Base-by-base conservation (phyloP, 345 rosid species). In the Eutrema yunnanense region DNA sequence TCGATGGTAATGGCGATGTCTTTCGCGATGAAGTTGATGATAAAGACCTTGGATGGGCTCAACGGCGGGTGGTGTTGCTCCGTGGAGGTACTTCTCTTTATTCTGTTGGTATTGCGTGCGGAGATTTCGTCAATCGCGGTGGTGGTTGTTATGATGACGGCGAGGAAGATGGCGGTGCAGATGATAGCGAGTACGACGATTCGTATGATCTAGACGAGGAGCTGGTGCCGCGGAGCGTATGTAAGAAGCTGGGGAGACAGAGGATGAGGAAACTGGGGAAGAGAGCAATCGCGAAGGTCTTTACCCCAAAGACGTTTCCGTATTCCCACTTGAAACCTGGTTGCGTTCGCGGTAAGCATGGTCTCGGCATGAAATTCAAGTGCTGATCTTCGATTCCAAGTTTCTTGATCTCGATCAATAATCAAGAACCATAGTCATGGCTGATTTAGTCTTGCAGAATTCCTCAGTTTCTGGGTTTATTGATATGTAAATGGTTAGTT, bases 211-310 rank as follows among this genome's bases (percentile, higher is more conserved):
- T 83, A 3, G 86, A 83, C 58, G 86, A 83, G 4, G 86, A 83
- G 73, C 64, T 81, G 34, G 76, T 83, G 55, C 84, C 83, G 27
- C 47, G 84, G 2, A 69, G 71, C 46, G 81, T 74, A 44, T 56
- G 65, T 9, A 81, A 66, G 68, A 81, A 81, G 79, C 34, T 83
- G 0, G 84, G 79, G 29, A 81, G 79, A 59, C 78, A 78, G 77
- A 79, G 86, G 80, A 71, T 81, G 77, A 81, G 80, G 81, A 81
- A 83, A 57, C 3, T 83, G 49, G 86, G 84, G 76, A 83, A 81
- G 70, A 71, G 82, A 64, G 75, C 48, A 9, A 81, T 65, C 71
- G 70, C 86, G 26, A 83, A 78, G 78, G 72, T 73, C 46, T 63
- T 54, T 29, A 55, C 32, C 8, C 69, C 84, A 8, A 83, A 81